Evolutionary conservation across 345 rosid species (phyloP).

Genomic region (Eutrema yunnanense): DNA sequence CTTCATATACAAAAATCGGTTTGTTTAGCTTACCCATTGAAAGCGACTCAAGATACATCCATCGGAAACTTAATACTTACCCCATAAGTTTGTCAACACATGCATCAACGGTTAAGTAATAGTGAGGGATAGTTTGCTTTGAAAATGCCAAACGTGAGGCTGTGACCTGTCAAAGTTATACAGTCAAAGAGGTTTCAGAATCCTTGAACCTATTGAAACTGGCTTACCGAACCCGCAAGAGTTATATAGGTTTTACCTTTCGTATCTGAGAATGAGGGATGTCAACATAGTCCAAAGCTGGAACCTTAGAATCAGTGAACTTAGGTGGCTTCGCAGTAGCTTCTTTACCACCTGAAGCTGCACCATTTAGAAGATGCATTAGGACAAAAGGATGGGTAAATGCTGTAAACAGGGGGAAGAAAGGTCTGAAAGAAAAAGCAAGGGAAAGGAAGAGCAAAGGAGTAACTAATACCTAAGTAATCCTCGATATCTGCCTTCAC

Average conservation of each 20-base stretch:
- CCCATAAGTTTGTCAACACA: slow-evolving; percentile 89
- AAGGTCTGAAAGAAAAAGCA: background rate
- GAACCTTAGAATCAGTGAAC: slow-evolving; percentile 37
- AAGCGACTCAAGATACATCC: background rate
- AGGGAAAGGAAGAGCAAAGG: background rate
- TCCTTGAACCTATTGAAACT: background rate
- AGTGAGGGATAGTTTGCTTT: slow-evolving; percentile 97
- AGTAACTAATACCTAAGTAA: slow-evolving; percentile 55
- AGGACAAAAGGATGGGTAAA: slow-evolving; percentile 8
- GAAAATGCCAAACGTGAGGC: slow-evolving; percentile 88
- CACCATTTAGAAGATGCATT: slow-evolving; percentile 22
- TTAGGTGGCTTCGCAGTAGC: slow-evolving; percentile 50
- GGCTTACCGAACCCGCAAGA: background rate
- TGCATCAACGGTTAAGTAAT: slow-evolving; percentile 86
- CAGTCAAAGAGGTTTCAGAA: slow-evolving; percentile 17
- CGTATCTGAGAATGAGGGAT: slow-evolving; percentile 92
- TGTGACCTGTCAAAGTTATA: slow-evolving; percentile 56
- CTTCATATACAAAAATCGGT: slow-evolving; percentile 37
- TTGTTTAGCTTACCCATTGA: background rate
- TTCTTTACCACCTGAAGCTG: slow-evolving; percentile 71
- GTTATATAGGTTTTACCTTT: slow-evolving; percentile 44
- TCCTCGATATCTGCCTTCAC: slow-evolving; percentile 95
- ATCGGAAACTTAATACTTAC: slow-evolving; percentile 38
- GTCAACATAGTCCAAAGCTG: slow-evolving; percentile 75
- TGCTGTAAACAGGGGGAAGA: background rate